These are phyloP conservation scores for Fusarium protoensiforme DNA, from an alignment of 2,329 filamentous ascomycete species.

Conservation along the genomic window DNA sequence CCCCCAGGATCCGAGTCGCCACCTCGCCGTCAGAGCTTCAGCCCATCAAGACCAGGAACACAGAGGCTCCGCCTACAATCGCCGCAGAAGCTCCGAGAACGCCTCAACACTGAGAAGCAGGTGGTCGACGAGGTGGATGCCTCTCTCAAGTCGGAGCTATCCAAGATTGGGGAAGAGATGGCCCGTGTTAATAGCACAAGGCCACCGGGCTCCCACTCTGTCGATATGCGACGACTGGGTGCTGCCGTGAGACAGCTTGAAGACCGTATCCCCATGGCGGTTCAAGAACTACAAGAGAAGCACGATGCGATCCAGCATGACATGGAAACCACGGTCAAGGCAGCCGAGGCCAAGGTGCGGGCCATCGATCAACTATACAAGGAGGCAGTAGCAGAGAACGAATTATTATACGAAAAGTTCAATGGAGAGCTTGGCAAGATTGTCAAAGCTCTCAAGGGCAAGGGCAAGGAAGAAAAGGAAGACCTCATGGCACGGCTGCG, in stretches of 20 bases:
- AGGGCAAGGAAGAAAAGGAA: conserved; percentile 81
- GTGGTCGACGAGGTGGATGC: conserved; percentile 77
- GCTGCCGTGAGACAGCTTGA: conserved; percentile 75
- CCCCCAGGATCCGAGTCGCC: conserved; percentile 41
- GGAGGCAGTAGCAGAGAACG: conserved; percentile 89
- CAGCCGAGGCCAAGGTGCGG: conserved; percentile 81
- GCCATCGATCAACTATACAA: conserved; percentile 90
- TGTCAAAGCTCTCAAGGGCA: conserved; percentile 77
- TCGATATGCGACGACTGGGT: conserved; percentile 62
- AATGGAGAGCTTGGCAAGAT: conserved; percentile 91
- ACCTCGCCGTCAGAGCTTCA: conserved; percentile 34
- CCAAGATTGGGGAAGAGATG: conserved; percentile 84
- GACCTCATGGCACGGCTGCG: conserved; percentile 78
- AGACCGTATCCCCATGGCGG: conserved; percentile 68
- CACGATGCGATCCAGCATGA: conserved; percentile 76
- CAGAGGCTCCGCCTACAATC: conserved; percentile 75
- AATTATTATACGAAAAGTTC: conserved; percentile 90
- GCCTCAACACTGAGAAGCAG: conserved; percentile 83
- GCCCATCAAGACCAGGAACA: conserved; percentile 47
- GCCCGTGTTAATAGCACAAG: conserved; percentile 62
- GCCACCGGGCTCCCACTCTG: conserved; percentile 43
- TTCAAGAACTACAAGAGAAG: conserved; percentile 69
- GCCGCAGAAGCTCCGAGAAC: conserved; percentile 82
- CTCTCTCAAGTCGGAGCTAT: conserved; percentile 78
- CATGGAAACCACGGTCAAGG: conserved; percentile 75